Evolutionary conservation across 2,329 filamentous ascomycete genomes (phyloP), one percentile per base, ranked within the genome.

Genomic region (Phaeosphaeriaceae sp.): DNA sequence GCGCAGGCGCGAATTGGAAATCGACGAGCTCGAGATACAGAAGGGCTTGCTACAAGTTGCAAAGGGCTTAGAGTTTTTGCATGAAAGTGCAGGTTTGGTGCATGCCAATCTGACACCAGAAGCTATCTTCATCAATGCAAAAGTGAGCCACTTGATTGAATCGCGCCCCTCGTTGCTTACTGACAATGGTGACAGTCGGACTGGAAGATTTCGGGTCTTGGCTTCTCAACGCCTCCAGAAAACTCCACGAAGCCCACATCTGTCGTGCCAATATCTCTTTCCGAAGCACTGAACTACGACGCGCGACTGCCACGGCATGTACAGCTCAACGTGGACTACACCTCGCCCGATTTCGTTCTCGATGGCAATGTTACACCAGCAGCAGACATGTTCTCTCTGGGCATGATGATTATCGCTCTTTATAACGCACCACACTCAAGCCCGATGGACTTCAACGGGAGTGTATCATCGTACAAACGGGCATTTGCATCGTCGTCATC

Each of bases 171-270:
- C 25, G 27, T 44, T 40, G 22, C 40, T 57, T 67, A 54, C 77
- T 78, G 63, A 78, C 73, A 48, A 15, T 51, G 19, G 61, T 57
- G 61, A 70, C 70, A 91, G 89, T 96, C 92, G 48, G 95, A 99
- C 78, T 99, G 95, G 95, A 99, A 99, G 77, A 91, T 99, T 60
- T 94, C 93, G 68, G 95, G 94, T n/a, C 85, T 99, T 41, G 88
- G 91, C 0, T 99, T 97, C 76, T 92, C 91, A 74, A 91, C 91
- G 47, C 91, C 93, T 15, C 87, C 91, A 49, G 91, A 93, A 67
- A 86, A 87, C 68, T 91, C 91, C 20, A 89, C 87, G 25, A 89
- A 90, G 65, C 84, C 89, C 47, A 91, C 91, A 2, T 90, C 91
- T 3, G 87, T 96, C 49, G 85, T 89, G 44, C 90, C 92, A 10